A percentile compares a stretch with the other conserved stretches of the same genome.
Conservation (phyloP, 2,329 filamentous ascomycete genomes). For the Aspergillus sp. region DNA sequence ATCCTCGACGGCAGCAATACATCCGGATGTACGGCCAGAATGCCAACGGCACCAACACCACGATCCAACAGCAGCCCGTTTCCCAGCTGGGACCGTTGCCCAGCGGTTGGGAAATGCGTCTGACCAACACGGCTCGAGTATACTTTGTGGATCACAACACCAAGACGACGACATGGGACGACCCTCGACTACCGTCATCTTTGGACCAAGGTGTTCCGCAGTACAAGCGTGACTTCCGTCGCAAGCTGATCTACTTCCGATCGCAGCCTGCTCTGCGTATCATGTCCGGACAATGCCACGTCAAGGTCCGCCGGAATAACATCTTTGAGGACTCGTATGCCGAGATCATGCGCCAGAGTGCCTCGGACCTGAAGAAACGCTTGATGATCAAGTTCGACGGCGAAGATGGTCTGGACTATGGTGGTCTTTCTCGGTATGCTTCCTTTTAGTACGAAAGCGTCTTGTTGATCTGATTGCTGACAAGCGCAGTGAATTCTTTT, state of each 20-base stretch:
- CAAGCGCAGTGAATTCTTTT: constrained; percentile 82
- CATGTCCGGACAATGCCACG: constrained; percentile 91
- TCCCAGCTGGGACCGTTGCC: constrained; percentile 92
- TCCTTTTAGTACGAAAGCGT: neutral
- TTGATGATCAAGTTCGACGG: constrained; percentile 99
- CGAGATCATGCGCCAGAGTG: constrained; percentile 94
- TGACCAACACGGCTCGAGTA: constrained; percentile 94
- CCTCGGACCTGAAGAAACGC: constrained; percentile 93
- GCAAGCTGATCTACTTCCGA: constrained; percentile 98
- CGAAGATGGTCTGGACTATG: constrained; percentile 96
- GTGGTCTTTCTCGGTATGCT: constrained; percentile 75
- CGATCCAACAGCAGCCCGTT: constrained; percentile 94
- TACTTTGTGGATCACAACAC: constrained; percentile 99
- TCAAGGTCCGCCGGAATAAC: constrained; percentile 92
- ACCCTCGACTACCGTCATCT: constrained; percentile 89
- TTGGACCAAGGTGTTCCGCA: constrained; percentile 97
- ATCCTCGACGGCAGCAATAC: constrained; percentile 94
- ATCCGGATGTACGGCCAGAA: constrained; percentile 97
- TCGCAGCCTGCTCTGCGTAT: constrained; percentile 96
- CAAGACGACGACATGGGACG: constrained; percentile 99
- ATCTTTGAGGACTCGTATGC: constrained; percentile 99
- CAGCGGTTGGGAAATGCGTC: constrained; percentile 98
- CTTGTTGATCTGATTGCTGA: constrained; percentile 20
- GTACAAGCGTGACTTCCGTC: constrained; percentile 97
- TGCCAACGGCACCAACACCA: constrained; percentile 66